Percentiles rank a stretch among this genome's conserved stretches.
Evolutionary conservation across 352 stramenopile species (phyloP).

Genomic region (Pythium monospermum): DNA sequence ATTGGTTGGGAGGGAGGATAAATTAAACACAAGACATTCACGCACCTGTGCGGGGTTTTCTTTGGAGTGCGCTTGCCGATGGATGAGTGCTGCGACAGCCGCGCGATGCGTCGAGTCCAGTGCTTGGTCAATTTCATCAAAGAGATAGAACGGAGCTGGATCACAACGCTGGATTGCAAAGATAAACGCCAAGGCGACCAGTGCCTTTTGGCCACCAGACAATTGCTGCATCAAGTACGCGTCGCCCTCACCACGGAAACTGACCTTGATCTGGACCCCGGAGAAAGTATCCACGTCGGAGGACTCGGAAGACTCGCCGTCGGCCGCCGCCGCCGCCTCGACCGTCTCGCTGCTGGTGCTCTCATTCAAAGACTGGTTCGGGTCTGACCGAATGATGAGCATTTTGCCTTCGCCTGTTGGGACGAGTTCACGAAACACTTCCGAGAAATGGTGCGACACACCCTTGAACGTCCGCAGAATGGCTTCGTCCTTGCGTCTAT

Average conservation of each 20-base stretch:
- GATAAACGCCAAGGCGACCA: slow-evolving; percentile 99
- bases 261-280: slow-evolving; percentile 98
- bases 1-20: not conserved
- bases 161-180: slow-evolving; percentile 99
- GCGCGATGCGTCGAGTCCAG: slow-evolving; percentile 98
- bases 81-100: slow-evolving; percentile 95
- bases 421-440: slow-evolving; percentile 98
- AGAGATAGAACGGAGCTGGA: slow-evolving; percentile 99
- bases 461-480: slow-evolving; percentile 99
- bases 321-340: slow-evolving; percentile 6
- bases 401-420: slow-evolving; percentile 94
- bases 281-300: slow-evolving; percentile 90
- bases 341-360: too few relatives aligned
- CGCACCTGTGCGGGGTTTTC: slow-evolving; percentile 95
- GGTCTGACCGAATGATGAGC: slow-evolving; percentile 93
- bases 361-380: slow-evolving; percentile 23
- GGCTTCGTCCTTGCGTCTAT: slow-evolving; percentile 97
- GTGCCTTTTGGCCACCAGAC: slow-evolving; percentile 98
- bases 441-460: slow-evolving; percentile 96
- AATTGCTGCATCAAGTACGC: slow-evolving; percentile 98
- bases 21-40: not conserved
- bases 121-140: slow-evolving; percentile 99
- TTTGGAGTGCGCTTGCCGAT: slow-evolving; percentile 92
- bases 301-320: slow-evolving; percentile 20
- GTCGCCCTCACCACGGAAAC: slow-evolving; percentile 94